A percentile compares a stretch with the other conserved stretches of the same genome.
Conservation (phyloP, 2,329 filamentous ascomycete genomes). For the Paecilomyces formosus region DNA sequence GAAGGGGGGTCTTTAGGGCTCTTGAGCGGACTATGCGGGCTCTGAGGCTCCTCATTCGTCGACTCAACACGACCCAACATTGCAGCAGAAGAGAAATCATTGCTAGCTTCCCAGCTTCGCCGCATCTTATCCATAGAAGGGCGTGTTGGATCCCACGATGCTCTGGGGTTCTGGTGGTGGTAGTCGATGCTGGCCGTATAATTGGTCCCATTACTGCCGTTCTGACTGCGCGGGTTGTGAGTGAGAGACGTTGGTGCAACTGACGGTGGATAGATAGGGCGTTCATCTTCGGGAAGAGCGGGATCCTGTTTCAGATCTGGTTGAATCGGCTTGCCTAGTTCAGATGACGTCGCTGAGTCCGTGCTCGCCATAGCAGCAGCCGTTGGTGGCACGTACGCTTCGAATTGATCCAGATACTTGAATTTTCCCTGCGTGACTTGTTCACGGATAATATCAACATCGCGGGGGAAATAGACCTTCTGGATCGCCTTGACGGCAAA, state of each 20-base stretch:
- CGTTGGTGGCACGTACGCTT: constrained; percentile 44
- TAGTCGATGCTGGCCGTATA: constrained; percentile 56
- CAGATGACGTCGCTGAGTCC: constrained; percentile 31
- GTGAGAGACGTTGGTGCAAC: constrained; percentile 69
- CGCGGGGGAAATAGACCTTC: constrained; percentile 88
- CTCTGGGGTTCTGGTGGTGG: constrained; percentile 49
- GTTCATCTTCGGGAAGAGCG: constrained; percentile 75
- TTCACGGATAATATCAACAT: constrained; percentile 93
- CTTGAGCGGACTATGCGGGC: constrained; percentile 26
- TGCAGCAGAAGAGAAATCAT: constrained; percentile 86
- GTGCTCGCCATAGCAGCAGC: constrained; percentile 32
- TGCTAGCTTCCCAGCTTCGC: constrained; percentile 44
- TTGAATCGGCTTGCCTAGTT: constrained; percentile 43
- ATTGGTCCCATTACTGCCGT: constrained; percentile 89
- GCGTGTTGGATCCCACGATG: constrained; percentile 80
- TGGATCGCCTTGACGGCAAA: constrained; percentile 82
- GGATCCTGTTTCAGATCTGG: constrained; percentile 52
- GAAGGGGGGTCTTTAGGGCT: constrained; percentile 23
- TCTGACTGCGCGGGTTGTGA: constrained; percentile 76
- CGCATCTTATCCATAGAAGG: constrained; percentile 59
- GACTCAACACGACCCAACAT: constrained; percentile 79
- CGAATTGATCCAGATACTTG: constrained; percentile 58
- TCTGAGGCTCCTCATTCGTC: constrained; percentile 25
- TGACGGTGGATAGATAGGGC: constrained; percentile 90
- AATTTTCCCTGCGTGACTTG: constrained; percentile 80